Base-by-base conservation (phyloP, 805 yeast genomes). In the Lipomyces kockii region DNA sequence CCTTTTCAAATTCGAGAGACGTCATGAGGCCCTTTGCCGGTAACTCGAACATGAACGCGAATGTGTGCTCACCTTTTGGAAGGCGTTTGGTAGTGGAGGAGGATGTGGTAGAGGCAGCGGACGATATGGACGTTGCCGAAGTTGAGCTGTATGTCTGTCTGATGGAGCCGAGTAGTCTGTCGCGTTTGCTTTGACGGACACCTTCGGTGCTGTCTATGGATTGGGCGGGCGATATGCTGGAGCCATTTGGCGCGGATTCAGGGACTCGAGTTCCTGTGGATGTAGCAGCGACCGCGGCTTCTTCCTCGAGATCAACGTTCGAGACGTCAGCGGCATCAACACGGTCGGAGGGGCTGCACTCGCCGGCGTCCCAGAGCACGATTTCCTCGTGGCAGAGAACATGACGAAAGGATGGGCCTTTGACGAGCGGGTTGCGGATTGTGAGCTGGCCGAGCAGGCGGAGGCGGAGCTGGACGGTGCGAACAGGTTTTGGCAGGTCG, bases 21-120 rank as follows among this genome's bases (percentile, higher is more conserved):
- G 95, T 89, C 77, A 83, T 88, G 2, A 91, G 83, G 71, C 89
- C 85, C 70, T 85, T 86, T 72, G 83, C 84, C 0, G 97, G 97
- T n/a, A 92, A 82, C 72, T 86, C 88, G 55, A 92, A 90, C 59
- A 89, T 85, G 75, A 92, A 93, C 25, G 97, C 97, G 76, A 93
- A 92, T 46, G 91, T 80, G 78, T 92, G 97, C 75, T 90, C 94
- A 54, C 97, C 97, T 74, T 73, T 71, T 17, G 72, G 64, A 6
- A 69, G 63, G 27, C 66, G 34, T 25, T 27, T 37, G 59, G 8
- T 11, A 17, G 37, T 9, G 20, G 20, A 17, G 2, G 58, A 17
- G 22, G 58, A 20, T 17, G 46, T n/a, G 17, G 32, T 11, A 2
- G 43, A 25, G 17, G 59, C 17, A 12, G 49, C 58, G 32, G 58